These are phyloP conservation scores for Psilocybe cubensis DNA, from an alignment of 768 basidiomycete genomes.

Conservation along the genomic window DNA sequence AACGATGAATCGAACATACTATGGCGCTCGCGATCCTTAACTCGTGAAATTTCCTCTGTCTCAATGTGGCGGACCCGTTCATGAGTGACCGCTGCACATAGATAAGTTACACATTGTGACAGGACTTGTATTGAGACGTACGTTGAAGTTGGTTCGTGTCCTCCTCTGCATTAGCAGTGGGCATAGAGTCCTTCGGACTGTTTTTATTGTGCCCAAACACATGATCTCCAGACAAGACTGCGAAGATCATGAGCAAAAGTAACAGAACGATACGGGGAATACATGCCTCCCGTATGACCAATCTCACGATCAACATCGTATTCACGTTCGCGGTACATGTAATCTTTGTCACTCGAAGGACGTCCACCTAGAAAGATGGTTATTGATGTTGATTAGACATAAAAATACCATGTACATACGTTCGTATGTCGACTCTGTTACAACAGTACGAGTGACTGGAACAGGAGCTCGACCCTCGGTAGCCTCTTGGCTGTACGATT, in stretches of 20 bases:
- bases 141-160: constrained; percentile 16
- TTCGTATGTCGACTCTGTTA: not conserved
- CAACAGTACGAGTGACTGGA: not conserved
- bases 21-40: constrained; percentile 37
- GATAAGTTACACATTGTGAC: not conserved
- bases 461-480: not conserved
- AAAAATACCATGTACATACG: not conserved
- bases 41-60: constrained; percentile 28
- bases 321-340: not conserved
- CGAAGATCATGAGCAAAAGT: not conserved
- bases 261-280: not conserved
- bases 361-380: not conserved
- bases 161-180: constrained; percentile 10
- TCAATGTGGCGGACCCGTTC: constrained; percentile 18
- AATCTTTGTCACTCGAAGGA: not conserved
- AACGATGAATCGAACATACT: constrained; percentile 21
- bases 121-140: not conserved
- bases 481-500: not conserved
- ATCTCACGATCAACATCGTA: not conserved
- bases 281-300: not conserved
- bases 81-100: constrained; percentile 13
- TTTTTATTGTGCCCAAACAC: constrained; percentile 12
- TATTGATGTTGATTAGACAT: not conserved
- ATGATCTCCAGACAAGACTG: constrained; percentile 6
- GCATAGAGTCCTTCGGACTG: constrained; percentile 12